phyloP scores from a whole-genome alignment of 176 grass and related monocot species.

The Oryza rufipogon region DNA sequence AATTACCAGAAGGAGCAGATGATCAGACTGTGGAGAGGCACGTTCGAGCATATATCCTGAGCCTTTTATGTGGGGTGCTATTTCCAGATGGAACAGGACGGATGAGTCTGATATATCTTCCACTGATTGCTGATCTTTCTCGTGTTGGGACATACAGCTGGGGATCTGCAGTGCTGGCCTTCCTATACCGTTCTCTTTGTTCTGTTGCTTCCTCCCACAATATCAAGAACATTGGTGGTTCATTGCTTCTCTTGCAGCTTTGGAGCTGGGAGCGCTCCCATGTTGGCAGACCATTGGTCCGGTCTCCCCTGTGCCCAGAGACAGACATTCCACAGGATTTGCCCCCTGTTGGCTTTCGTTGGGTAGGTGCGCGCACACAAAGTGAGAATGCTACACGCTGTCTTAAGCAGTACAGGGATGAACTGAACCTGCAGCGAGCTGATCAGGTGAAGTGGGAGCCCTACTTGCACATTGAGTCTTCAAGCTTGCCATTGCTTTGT shows the following conservation, averaged over 20 bases:
- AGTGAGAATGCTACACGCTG: conserved; percentile 63
- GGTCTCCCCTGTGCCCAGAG: conserved; percentile 30
- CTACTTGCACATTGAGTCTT: conserved; percentile 48
- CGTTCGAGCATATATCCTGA: conserved; percentile 70
- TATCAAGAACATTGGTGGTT: conserved; percentile 67
- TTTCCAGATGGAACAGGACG: conserved; percentile 67
- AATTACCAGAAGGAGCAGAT: conserved; percentile 61
- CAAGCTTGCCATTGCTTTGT: conserved; percentile 51
- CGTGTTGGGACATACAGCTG: conserved; percentile 64
- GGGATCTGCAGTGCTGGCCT: conserved; percentile 55
- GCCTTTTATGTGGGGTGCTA: conserved; percentile 65
- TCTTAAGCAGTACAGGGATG: conserved; percentile 66
- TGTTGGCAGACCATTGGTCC: conserved; percentile 61
- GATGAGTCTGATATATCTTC: conserved; percentile 65
- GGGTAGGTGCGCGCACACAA: conserved; percentile 58
- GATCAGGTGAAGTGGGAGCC: conserved; percentile 70
- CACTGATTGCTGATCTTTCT: conserved; percentile 61
- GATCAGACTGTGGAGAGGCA: conserved; percentile 52
- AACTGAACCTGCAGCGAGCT: conserved; percentile 59
- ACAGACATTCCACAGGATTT: conserved; percentile 37
- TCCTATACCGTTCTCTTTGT: conserved; percentile 68
- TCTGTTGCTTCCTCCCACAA: conserved; percentile 61
- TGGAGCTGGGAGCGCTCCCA: conserved; percentile 76
- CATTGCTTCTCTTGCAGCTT: conserved; percentile 72
- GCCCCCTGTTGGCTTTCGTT: conserved; percentile 60